Base-by-base conservation (phyloP, 768 basidiomycete species). In the Leccinum truebloodii region DNA sequence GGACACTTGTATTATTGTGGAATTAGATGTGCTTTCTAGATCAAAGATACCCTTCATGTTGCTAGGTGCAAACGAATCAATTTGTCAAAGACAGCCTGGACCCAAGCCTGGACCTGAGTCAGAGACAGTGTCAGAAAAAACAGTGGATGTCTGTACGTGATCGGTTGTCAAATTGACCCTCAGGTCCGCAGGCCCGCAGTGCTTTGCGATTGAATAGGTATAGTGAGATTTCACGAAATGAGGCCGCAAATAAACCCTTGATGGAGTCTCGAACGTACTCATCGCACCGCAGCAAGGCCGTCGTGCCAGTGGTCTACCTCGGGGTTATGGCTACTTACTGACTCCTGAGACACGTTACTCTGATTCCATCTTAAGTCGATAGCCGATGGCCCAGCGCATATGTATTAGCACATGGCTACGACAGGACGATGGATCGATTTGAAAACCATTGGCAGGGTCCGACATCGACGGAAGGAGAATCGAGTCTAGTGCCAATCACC, bases 11-110 rank as follows among this genome's bases (percentile, higher is more conserved):
- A 56, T 37, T 58, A 53, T 57, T 57, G 61, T 65, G 65, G 69
- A 67, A 26, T 39, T 48, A 46, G 54, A 70, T 72, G 62, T 66
- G 39, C 59, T 39, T 20, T 39, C 22, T 71, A 58, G 59, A 71
- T 54, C 54, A 28, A 54, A 55, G 59, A 70, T 71, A 71, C 69
- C 69, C 70, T 12, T 34, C 39, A 49, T 61, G 51, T 60, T 53
- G 26, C 50, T 28, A 56, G 10, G 44, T 32, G 48, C 37, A 51
- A 53, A 48, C 48, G 18, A 32, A 50, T 57, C 1, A n/a, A 53
- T 28, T 13, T 28, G 9, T 28, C 16, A 12, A 20, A 24, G 12
- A 51, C 28, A 24, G 12, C 44, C 20, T 30, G 30, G 30, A 30
- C 30, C 30, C 30, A 30, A 30, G 30, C 30, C 30, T 30, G 9